Conservation (phyloP, 1,284 basidiomycete genomes). For the Phellopilus nigrolimitatus region DNA sequence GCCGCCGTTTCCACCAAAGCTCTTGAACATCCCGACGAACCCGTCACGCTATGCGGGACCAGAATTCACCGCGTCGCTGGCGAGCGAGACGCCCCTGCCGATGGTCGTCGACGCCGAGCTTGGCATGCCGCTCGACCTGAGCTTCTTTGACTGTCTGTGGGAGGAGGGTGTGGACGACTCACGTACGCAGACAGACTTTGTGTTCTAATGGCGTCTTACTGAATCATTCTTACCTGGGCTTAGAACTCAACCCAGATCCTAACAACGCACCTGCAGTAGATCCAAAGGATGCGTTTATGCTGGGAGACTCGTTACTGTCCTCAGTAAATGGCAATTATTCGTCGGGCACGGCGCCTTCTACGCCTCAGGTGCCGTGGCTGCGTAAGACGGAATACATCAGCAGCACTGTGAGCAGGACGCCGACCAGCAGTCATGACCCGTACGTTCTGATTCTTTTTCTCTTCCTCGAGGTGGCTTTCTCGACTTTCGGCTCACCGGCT, state of each 20-base stretch:
- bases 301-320: constrained; percentile 50
- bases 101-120: constrained; percentile 94
- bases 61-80: constrained; percentile 76
- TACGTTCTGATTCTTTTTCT: constrained; percentile 31
- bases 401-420: constrained; percentile 45
- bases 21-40: constrained; percentile 83
- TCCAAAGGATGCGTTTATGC: constrained; percentile 64
- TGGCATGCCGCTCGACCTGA: constrained; percentile 90
- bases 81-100: constrained; percentile 75
- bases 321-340: constrained; percentile 39
- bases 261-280: constrained; percentile 59
- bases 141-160: constrained; percentile 79
- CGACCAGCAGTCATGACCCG: constrained; percentile 50
- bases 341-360: constrained; percentile 39
- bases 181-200: constrained; percentile 37
- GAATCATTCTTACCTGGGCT: constrained; percentile 14
- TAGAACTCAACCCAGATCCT: constrained; percentile 67
- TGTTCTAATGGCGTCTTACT: neutral
- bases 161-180: constrained; percentile 69
- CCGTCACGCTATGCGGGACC: constrained; percentile 81
- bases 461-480: neutral
- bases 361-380: constrained; percentile 79
- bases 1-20: constrained; percentile 92
- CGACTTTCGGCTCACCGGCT: constrained; percentile 14
- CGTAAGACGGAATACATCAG: constrained; percentile 85